Evolutionary conservation across 441 rosid species (phyloP), one percentile per base, ranked within the genome.

Genomic region (Adansonia madagascariensis): DNA sequence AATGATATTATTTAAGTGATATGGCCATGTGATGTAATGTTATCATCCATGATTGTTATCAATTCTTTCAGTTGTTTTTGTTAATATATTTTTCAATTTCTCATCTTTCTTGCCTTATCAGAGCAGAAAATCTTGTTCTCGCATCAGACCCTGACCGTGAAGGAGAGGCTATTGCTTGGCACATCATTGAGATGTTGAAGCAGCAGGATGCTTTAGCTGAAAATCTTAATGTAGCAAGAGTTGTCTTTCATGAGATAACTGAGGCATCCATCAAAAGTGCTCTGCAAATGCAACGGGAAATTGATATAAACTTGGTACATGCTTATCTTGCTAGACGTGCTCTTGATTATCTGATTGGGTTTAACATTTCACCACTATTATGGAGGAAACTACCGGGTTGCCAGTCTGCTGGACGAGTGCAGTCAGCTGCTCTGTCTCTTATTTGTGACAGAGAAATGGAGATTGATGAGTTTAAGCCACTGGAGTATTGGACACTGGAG

Each of bases 141-240:
- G 99, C 99, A 63, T 92, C 99, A 79, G 99, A 94, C 86, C 99
- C 99, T 78, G 99, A 96, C 86, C 94, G 98, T 71, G 99, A 96
- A 90, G 98, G 99, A 79, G 99, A 96, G 88, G 98, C 99, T 80
- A 96, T 94, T 86, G 95, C 99, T 64, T 96, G 99, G 99, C 99
- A 96, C 88, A 91, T 96, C 84, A 76, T 90, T 78, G 99, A 96
- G 95, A 96, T 96, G 99, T 78, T 96, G 85, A 94, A 85, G 65
- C 99, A 96, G 77, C 98, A 96, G 81, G 95, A 91, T 86, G 98
- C 95, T 77, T 89, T 96, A 82, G 86, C 66, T 77, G 90, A 88
- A 82, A 87, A 86, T 77, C 83, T 90, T 80, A 87, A 83, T 71
- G 89, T 94, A 67, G 93, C 97, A 49, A 92, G 99, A 88, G 98